Conservation (phyloP, 2,329 filamentous ascomycete species). For the Remersonia thermophila region DNA sequence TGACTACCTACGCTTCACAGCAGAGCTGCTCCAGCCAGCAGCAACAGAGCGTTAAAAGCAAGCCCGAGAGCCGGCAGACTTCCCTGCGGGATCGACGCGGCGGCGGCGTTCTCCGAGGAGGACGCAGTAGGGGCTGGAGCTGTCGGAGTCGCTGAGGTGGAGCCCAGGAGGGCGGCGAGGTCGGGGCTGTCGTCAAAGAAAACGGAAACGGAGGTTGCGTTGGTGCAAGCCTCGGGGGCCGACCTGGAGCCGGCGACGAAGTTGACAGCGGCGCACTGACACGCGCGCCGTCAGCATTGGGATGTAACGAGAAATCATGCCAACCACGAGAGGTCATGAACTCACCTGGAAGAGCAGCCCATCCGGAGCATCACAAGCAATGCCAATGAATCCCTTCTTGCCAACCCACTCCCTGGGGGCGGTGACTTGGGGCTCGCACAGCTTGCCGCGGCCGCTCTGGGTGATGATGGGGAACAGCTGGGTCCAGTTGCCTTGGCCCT, state of each 20-base stretch:
- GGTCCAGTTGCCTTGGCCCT: constrained; percentile 38
- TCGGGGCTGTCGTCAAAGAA: constrained; percentile 20
- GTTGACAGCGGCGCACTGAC: constrained; percentile 41
- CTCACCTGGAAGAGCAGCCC: constrained; percentile 45
- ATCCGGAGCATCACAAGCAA: constrained; percentile 41
- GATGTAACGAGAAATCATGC: background rate
- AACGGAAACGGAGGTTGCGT: constrained; percentile 24
- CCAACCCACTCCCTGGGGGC: constrained; percentile 40
- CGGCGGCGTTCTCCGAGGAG: background rate
- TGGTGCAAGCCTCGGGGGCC: constrained; percentile 24
- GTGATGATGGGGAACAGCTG: constrained; percentile 40
- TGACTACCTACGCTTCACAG: too few relatives aligned
- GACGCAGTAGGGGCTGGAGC: background rate
- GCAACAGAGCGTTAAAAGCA: background rate
- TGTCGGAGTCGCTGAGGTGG: background rate
- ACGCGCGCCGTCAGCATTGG: background rate
- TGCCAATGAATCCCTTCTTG: constrained; percentile 40
- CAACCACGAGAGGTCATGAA: background rate
- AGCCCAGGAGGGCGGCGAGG: constrained; percentile 22
- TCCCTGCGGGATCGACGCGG: background rate
- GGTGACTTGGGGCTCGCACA: constrained; percentile 38
- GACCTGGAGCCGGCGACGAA: constrained; percentile 31
- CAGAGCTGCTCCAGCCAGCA: background rate
- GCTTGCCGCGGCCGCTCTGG: constrained; percentile 42
- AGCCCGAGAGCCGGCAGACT: background rate